phyloP scores from a whole-genome alignment of 805 yeast genomes.

The Metschnikowia picachoensis region DNA sequence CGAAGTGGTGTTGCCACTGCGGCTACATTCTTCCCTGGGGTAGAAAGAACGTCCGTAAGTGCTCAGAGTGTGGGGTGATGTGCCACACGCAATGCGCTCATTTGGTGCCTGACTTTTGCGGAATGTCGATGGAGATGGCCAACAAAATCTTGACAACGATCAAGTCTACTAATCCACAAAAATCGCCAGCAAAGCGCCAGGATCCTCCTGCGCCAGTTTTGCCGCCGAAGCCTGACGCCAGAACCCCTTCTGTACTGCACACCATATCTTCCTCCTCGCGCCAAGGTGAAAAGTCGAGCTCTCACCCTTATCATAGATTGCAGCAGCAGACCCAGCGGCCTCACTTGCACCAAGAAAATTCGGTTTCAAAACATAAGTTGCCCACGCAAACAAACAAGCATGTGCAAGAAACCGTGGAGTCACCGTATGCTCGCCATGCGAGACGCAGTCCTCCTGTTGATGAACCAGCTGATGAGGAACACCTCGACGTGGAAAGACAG shows the following conservation, averaged over 20 bases:
- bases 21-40: constrained; percentile 97
- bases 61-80: constrained; percentile 91
- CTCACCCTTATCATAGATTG: constrained; percentile 13
- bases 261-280: neutral
- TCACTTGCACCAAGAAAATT: neutral
- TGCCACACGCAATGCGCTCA: constrained; percentile 92
- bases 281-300: neutral
- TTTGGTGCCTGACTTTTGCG: constrained; percentile 96
- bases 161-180: constrained; percentile 50
- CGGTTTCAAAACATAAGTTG: constrained; percentile 5
- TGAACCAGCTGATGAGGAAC: neutral
- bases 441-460: constrained; percentile 10
- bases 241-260: constrained; percentile 2
- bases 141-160: constrained; percentile 83
- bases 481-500: neutral
- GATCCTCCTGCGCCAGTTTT: constrained; percentile 4
- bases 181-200: neutral
- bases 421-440: constrained; percentile 12
- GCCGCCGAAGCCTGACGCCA: constrained; percentile 2
- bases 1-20: constrained; percentile 99
- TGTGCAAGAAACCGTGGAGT: constrained; percentile 11
- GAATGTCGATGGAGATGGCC: constrained; percentile 97
- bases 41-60: constrained; percentile 83
- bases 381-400: constrained; percentile 15
- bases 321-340: constrained; percentile 17